A percentile compares a stretch with the other conserved stretches of the same genome.
phyloP scores from a whole-genome alignment of 2,329 filamentous ascomycete species.

The Sclerotinia glacialis region DNA sequence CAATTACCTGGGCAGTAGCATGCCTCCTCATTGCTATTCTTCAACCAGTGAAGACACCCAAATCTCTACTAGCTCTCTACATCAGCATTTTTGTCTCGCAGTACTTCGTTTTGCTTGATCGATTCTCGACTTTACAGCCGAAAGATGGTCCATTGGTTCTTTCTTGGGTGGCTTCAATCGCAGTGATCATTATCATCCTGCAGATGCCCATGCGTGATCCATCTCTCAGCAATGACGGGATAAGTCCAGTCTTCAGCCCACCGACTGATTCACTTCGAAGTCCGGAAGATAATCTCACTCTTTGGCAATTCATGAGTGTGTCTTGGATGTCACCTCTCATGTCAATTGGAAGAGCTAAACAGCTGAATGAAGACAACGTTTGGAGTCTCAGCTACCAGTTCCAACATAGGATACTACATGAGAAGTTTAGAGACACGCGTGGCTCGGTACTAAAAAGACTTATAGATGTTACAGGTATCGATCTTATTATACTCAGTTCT shows the following conservation, averaged over 20 bases:
- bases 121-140: slow-evolving; percentile 29
- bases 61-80: slow-evolving; percentile 30
- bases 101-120: slow-evolving; percentile 36
- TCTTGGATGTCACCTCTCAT: slow-evolving; percentile 80
- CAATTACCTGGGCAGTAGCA: slow-evolving; percentile 32
- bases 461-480: slow-evolving; percentile 73
- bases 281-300: slow-evolving; percentile 74
- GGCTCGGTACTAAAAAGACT: slow-evolving; percentile 71
- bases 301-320: slow-evolving; percentile 83
- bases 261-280: slow-evolving; percentile 62
- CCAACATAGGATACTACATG: slow-evolving; percentile 73
- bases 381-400: slow-evolving; percentile 80
- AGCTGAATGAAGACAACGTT: slow-evolving; percentile 75
- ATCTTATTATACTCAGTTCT: slow-evolving; percentile 57
- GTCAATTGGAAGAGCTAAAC: slow-evolving; percentile 57
- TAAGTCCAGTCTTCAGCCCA: slow-evolving; percentile 54
- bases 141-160: slow-evolving; percentile 30
- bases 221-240: slow-evolving; percentile 50
- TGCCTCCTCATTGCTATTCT: slow-evolving; percentile 29
- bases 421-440: slow-evolving; percentile 67
- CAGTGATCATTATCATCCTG: slow-evolving; percentile 54
- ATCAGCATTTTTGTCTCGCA: slow-evolving; percentile 33
- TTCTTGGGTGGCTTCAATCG: slow-evolving; percentile 44
- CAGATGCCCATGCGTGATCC: slow-evolving; percentile 69
- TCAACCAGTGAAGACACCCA: slow-evolving; percentile 33